Conservation (phyloP, 345 rosid genomes). For the Moricandia arvensis region DNA sequence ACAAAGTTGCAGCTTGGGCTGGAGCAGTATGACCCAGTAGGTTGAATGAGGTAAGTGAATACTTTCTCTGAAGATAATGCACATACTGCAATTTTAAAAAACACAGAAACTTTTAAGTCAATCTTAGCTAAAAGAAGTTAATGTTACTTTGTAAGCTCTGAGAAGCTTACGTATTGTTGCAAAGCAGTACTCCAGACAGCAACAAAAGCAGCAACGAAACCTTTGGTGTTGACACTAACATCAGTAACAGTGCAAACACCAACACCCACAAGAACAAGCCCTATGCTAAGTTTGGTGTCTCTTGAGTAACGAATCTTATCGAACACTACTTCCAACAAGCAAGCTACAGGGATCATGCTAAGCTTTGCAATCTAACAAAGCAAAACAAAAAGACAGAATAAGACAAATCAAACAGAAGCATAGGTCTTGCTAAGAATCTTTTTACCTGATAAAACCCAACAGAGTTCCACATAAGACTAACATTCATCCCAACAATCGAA, state of each 20-base stretch:
- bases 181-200: constrained; percentile 92
- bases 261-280: constrained; percentile 79
- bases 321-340: constrained; percentile 78
- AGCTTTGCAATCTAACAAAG: constrained; percentile 77
- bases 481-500: constrained; percentile 94
- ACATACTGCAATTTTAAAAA: constrained; percentile 66
- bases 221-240: constrained; percentile 78
- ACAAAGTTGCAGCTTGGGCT: constrained; percentile 80
- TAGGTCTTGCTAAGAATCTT: background rate
- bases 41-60: constrained; percentile 79
- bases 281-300: constrained; percentile 78
- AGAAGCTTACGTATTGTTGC: constrained; percentile 81
- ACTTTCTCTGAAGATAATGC: constrained; percentile 74
- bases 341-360: constrained; percentile 90
- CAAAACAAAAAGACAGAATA: background rate
- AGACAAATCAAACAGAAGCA: background rate
- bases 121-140: background rate
- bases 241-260: constrained; percentile 92
- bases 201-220: constrained; percentile 72
- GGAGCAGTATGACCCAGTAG: constrained; percentile 92
- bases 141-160: background rate
- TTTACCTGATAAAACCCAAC: constrained; percentile 94
- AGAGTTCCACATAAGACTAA: constrained; percentile 95
- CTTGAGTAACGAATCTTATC: constrained; percentile 84
- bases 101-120: background rate